Evolutionary conservation across 208 protist species (phyloP).

Genomic region (Trypanosoma cruzi): DNA sequence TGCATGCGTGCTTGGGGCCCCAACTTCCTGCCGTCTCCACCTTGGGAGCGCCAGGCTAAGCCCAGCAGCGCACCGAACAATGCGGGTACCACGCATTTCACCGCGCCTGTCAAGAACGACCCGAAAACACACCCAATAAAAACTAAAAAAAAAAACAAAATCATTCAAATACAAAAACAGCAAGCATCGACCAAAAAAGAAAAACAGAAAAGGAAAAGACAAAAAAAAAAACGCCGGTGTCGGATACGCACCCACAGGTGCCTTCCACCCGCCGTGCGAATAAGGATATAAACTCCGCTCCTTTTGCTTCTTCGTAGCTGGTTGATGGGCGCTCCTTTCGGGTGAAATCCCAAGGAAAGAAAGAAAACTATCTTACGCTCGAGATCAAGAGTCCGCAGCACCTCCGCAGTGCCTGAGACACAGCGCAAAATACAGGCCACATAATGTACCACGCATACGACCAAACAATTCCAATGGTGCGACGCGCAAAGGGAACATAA

Average conservation of each 20-base stretch:
- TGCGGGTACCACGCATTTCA: conserved; percentile 15
- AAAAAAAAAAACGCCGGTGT: neutral
- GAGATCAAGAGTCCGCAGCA: conserved; percentile 30
- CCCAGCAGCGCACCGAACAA: conserved; percentile 1
- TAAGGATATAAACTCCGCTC: neutral
- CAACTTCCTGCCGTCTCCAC: conserved; percentile 23
- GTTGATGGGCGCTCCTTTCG: neutral
- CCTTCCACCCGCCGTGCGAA: no score
- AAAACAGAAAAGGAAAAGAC: conserved; percentile 9
- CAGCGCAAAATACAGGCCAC: conserved; percentile 31
- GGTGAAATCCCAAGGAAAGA: conserved; percentile 7
- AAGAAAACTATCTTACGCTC: neutral
- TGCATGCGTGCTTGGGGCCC: conserved; percentile 35
- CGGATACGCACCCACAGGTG: neutral
- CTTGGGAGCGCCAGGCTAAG: conserved; percentile 15
- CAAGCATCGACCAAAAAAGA: conserved; percentile 6
- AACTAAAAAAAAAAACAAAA: no score
- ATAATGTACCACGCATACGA: conserved; percentile 28
- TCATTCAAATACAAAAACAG: conserved; percentile 10
- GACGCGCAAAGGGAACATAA: conserved; percentile 87
- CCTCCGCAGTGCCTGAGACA: conserved; percentile 28
- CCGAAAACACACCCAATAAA: neutral
- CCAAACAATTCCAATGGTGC: conserved; percentile 43
- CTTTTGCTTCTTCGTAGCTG: neutral
- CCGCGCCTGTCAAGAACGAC: neutral